phyloP scores from a whole-genome alignment of 2,329 filamentous ascomycete genomes.

The Bisporella sp. region DNA sequence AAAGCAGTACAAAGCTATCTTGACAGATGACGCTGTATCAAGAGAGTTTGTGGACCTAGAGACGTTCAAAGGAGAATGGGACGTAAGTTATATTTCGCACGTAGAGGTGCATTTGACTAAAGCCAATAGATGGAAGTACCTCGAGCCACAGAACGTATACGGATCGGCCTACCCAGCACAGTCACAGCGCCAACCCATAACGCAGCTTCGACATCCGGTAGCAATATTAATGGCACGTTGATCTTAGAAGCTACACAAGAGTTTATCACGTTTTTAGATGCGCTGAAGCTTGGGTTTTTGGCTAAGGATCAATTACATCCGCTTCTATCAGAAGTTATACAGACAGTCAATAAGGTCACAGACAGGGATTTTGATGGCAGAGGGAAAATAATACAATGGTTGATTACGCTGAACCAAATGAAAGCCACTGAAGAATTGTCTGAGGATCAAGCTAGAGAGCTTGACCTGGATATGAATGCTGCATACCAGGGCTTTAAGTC shows the following conservation, averaged over 20 bases:
- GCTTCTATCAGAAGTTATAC: slow-evolving; percentile 88
- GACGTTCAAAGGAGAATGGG: slow-evolving; percentile 86
- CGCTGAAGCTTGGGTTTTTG: slow-evolving; percentile 82
- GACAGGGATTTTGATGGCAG: slow-evolving; percentile 91
- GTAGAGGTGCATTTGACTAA: background rate
- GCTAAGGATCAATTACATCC: slow-evolving; percentile 97
- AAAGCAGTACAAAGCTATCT: slow-evolving; percentile 93
- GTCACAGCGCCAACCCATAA: slow-evolving; percentile 44
- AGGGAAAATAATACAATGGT: slow-evolving; percentile 96
- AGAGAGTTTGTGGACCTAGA: slow-evolving; percentile 82
- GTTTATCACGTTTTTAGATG: slow-evolving; percentile 97
- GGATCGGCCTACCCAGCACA: slow-evolving; percentile 88
- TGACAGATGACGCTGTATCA: slow-evolving; percentile 88
- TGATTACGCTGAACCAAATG: slow-evolving; percentile 97
- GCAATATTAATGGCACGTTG: slow-evolving; percentile 45
- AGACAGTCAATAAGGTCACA: slow-evolving; percentile 94
- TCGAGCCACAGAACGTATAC: slow-evolving; percentile 84
- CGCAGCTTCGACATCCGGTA: slow-evolving; percentile 32
- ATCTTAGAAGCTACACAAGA: slow-evolving; percentile 93
- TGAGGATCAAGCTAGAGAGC: slow-evolving; percentile 79
- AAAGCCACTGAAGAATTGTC: slow-evolving; percentile 85
- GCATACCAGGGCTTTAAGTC: slow-evolving; percentile 89
- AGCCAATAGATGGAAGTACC: slow-evolving; percentile 76
- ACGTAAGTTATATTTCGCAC: slow-evolving; percentile 50
- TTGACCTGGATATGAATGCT: slow-evolving; percentile 89